Conservation (phyloP, 2,329 filamentous ascomycete species). For the Aureobasidium melanogenum region DNA sequence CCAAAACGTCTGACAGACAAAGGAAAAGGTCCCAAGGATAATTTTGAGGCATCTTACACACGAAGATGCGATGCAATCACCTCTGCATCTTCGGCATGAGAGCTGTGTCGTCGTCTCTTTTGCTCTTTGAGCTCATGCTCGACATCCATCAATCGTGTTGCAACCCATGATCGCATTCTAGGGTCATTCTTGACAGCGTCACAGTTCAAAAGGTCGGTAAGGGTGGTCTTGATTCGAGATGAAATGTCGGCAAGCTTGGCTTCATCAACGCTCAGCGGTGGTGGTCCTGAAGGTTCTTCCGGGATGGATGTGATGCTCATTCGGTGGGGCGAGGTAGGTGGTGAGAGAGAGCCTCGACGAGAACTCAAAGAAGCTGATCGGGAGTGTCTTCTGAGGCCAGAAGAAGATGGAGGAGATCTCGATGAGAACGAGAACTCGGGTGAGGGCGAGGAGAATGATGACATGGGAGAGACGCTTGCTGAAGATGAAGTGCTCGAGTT, state of each 20-base stretch:
- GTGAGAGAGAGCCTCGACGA: constrained; percentile 12
- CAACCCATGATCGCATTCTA: constrained; percentile 42
- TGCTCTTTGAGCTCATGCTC: constrained; percentile 41
- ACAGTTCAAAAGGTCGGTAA: constrained; percentile 47
- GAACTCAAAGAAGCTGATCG: constrained; percentile 5
- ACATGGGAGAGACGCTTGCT: constrained; percentile 12
- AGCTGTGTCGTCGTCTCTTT: constrained; percentile 29
- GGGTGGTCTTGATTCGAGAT: constrained; percentile 44
- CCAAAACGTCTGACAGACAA: background rate
- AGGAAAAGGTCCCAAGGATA: background rate
- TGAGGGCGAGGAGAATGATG: constrained; percentile 12
- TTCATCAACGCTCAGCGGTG: constrained; percentile 31
- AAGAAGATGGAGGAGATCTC: constrained; percentile 5
- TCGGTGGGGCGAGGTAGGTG: constrained; percentile 9
- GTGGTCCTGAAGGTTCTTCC: constrained; percentile 15
- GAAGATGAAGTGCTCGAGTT: constrained; percentile 1
- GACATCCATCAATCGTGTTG: constrained; percentile 44
- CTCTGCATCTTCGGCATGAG: background rate
- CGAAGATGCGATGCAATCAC: constrained; percentile 3
- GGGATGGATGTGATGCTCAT: constrained; percentile 15
- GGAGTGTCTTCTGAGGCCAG: constrained; percentile 10
- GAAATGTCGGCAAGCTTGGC: constrained; percentile 42
- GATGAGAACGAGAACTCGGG: constrained; percentile 17
- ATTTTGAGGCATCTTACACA: background rate
- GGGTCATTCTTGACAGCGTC: constrained; percentile 40